Evolutionary conservation across 208 protist genomes (phyloP), one percentile per base, ranked within the genome.

Genomic region (Leishmania major): DNA sequence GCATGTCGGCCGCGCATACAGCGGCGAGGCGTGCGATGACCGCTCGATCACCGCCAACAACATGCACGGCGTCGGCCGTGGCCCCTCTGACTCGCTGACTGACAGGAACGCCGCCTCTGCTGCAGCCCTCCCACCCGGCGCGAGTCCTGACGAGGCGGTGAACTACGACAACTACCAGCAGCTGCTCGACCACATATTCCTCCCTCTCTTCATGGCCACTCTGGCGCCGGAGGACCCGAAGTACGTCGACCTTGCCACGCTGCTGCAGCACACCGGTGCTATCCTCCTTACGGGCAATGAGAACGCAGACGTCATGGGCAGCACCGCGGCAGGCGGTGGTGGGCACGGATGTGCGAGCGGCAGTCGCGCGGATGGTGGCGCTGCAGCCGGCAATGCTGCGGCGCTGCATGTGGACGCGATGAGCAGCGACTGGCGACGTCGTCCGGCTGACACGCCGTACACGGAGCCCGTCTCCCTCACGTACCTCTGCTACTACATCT

Each of bases 201-300:
- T 95, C 11, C 99, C 99, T 1, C 94, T 99, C 11, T 99, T 99
- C 76, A 94, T 99, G 79, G 99, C 98, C 0, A 99, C 99, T 28
- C 77, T 97, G 31, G 90, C 99, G 43, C 99, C 99, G 3, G 87
- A 91, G 43, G 95, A 95, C 53, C 88, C 91, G 10, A 95, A 94
- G 62, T 94, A 93, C 79, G 92, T 98, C 10, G 91, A 99, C 40
- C 80, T 99, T 10, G 92, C 98, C 37, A 76, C 91, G 28, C 97
- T 99, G 77, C 90, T 99, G 53, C 70, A 93, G 70, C 90, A 96
- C 80, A 89, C 99, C 13, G 94, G 94, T 22, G 98, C 96, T 37
- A 99, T 99, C 75, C 93, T 99, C 81, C 92, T 96, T 60, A 96
- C 99, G 0, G 98, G 99, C 75, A 97, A 99, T 88, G 98, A 99